Base-by-base conservation (phyloP, 495 filamentous ascomycete genomes). In the Hypoxylon fragiforme region DNA sequence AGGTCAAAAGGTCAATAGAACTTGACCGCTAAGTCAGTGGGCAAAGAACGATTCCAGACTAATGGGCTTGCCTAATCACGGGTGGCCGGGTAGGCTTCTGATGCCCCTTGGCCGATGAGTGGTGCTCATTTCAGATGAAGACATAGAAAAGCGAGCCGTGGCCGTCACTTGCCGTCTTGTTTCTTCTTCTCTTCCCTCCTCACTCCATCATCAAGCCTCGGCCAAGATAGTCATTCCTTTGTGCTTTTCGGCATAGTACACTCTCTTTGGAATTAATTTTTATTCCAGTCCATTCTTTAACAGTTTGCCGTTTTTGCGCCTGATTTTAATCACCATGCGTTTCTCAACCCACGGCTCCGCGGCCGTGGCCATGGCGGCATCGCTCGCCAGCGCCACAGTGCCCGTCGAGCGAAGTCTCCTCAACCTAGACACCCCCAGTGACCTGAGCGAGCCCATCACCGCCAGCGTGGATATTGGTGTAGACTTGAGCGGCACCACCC, bases 201-300 rank as follows among this genome's bases (percentile, higher is more conserved):
- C 65, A 65, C 44, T 59, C 58, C 62, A 28, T n/a, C 54, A 54
- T 62, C 58, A 48, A 62, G 58, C 58, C 49, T 60, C 62, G 40
- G 54, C 57, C 58, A 58, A 57, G 61, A 51, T 42, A 60, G 61
- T 65, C 62, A 60, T 44, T 67, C 65, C 7, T 61, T 68, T 57
- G 37, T 63, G 54, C 56, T 68, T 54, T 56, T 50, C 49, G 51
- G 65, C 65, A 63, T 65, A 20, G 30, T 39, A 57, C 62, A 20
- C 43, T 68, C 59, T 54, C 40, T 54, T 56, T 43, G 65, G 62
- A 60, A 65, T 58, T 46, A 60, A n/a, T n/a, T n/a, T n/a, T 49
- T 52, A 31, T 46, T 68, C 62, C 65, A 63, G 62, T 65, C 64
- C 64, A 67, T 46, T 68, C 62, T 65, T 65, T 64, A 60, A n/a